These are phyloP conservation scores for Herpetospermum pedunculosum DNA, from an alignment of 306 rosid species.

Conservation along the genomic window DNA sequence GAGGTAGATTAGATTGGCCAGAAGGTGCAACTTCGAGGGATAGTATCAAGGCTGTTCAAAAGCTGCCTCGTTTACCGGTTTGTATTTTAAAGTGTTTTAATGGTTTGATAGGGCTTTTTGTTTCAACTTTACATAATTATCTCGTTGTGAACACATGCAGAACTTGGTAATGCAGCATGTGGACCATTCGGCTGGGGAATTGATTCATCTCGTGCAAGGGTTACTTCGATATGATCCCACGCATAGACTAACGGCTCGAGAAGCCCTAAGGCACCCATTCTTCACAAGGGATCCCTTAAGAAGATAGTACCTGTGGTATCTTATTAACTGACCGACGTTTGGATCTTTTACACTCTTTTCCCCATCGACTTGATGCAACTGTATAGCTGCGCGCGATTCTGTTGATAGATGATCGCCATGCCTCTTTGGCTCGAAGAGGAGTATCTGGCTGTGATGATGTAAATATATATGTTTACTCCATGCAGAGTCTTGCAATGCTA, in stretches of 20 bases:
- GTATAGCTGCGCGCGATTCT: not conserved
- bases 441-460: not conserved
- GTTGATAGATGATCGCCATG: not conserved
- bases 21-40: constrained; percentile 83
- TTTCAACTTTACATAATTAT: not conserved
- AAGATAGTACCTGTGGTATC: constrained; percentile 14
- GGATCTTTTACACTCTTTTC: not conserved
- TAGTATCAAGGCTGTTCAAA: constrained; percentile 74
- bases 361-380: not conserved
- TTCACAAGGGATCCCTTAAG: constrained; percentile 44
- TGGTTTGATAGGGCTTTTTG: rapidly evolving
- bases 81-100: not conserved
- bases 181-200: constrained; percentile 91
- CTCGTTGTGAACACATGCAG: constrained; percentile 21
- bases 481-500: not conserved
- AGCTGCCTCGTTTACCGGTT: constrained; percentile 88
- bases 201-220: constrained; percentile 82
- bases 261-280: constrained; percentile 75
- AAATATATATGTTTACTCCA: not conserved
- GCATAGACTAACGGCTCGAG: constrained; percentile 52
- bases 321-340: not conserved
- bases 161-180: constrained; percentile 89
- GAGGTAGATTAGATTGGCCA: constrained; percentile 87
- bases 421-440: not conserved
- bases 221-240: constrained; percentile 68